Conservation (phyloP, 306 rosid genomes). For the Geum urbanum region DNA sequence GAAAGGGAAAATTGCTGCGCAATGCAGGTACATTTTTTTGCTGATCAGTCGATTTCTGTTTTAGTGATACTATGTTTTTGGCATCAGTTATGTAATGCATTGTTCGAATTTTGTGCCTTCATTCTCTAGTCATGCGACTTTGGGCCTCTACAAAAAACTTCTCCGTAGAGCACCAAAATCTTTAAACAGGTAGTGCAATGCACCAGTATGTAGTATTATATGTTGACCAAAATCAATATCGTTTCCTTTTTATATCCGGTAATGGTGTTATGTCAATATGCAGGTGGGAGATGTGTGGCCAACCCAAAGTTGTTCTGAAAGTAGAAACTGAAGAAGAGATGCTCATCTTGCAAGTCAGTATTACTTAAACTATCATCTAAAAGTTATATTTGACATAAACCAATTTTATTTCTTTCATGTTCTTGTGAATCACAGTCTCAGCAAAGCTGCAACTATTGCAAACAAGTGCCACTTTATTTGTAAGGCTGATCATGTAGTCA, state of each 20-base stretch:
- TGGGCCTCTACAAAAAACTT: slow-evolving; percentile 91
- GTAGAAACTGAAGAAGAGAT: slow-evolving; percentile 89
- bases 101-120: slow-evolving; percentile 12
- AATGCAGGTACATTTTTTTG: slow-evolving; percentile 63
- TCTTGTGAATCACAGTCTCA: neutral
- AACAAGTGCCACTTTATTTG: neutral
- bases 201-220: neutral
- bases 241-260: slow-evolving; percentile 1
- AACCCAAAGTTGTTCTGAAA: slow-evolving; percentile 94
- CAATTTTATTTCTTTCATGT: neutral
- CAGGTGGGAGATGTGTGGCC: slow-evolving; percentile 98
- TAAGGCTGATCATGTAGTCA: neutral
- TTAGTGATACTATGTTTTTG: neutral
- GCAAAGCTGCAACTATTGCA: neutral
- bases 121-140: slow-evolving; percentile 70
- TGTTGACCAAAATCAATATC: neutral
- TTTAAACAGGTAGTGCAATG: slow-evolving; percentile 50
- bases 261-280: slow-evolving; percentile 25
- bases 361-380: neutral
- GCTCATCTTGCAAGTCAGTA: slow-evolving; percentile 74
- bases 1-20: slow-evolving; percentile 95
- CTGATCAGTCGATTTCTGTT: neutral
- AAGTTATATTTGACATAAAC: slow-evolving; percentile 3
- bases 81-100: slow-evolving; percentile 3
- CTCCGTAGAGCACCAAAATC: slow-evolving; percentile 78